These are phyloP conservation scores for Puya raimondii DNA, from an alignment of 176 grass and related monocot species.

Conservation along the genomic window DNA sequence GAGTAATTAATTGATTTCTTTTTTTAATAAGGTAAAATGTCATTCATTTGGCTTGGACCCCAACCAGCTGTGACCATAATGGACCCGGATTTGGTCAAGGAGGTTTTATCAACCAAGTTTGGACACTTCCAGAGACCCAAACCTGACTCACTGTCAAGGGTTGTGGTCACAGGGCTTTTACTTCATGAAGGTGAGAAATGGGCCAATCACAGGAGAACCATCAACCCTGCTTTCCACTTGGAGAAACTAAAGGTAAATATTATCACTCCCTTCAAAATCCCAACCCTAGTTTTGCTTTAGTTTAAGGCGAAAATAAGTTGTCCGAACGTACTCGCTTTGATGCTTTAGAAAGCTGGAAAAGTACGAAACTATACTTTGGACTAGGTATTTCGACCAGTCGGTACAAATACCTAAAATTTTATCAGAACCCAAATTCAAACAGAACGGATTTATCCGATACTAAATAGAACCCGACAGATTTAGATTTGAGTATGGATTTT, in stretches of 20 bases:
- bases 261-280: background rate
- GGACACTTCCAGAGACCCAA: slow-evolving; percentile 31
- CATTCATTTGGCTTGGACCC: slow-evolving; percentile 53
- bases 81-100: slow-evolving; percentile 25
- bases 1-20: no score
- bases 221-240: slow-evolving; percentile 17
- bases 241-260: slow-evolving; percentile 14
- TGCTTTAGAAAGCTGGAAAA: no score
- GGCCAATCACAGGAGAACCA: slow-evolving; percentile 19
- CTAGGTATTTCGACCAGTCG: no score
- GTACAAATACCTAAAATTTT: no score
- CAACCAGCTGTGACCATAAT: slow-evolving; percentile 29
- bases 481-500: no score
- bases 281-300: background rate
- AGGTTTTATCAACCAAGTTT: slow-evolving; percentile 43
- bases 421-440: no score
- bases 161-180: background rate
- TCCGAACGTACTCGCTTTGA: no score
- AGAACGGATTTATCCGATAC: no score
- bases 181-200: slow-evolving; percentile 3
- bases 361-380: no score
- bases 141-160: background rate
- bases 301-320: background rate
- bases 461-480: no score
- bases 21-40: slow-evolving; percentile 29